Evolutionary conservation across 2,329 filamentous ascomycete genomes (phyloP).

Genomic region (Penicillium digitatum): DNA sequence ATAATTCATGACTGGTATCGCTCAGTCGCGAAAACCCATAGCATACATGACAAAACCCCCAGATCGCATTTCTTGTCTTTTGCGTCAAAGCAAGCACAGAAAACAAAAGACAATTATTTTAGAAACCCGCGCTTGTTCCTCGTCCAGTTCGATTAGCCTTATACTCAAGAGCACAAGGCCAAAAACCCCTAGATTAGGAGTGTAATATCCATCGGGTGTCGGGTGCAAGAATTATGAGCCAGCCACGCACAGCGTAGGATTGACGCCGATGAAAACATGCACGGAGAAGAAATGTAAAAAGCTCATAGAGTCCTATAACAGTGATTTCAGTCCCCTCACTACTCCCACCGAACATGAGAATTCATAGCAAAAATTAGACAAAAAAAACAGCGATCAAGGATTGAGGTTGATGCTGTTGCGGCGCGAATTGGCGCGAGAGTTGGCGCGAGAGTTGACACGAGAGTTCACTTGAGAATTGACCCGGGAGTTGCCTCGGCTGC

Average conservation of each 20-base stretch:
- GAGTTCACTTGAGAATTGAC: constrained; percentile 33
- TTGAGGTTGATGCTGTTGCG: constrained; percentile 24
- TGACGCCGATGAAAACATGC: constrained; percentile 19
- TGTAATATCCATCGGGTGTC: not conserved
- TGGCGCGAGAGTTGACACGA: constrained; percentile 31
- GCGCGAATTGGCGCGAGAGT: constrained; percentile 31
- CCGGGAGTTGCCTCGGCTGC: constrained; percentile 36
- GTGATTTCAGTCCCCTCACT: not conserved
- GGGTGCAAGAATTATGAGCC: constrained; percentile 9
- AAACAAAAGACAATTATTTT: constrained; percentile 3
- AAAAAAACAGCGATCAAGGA: not conserved
- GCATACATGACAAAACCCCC: constrained; percentile 5
- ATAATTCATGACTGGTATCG: constrained; percentile 4
- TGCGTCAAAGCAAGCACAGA: not conserved
- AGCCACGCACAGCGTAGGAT: constrained; percentile 21
- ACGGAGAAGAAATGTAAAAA: constrained; percentile 17
- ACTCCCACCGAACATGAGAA: not conserved
- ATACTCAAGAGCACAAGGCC: not conserved
- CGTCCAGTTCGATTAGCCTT: too few relatives aligned
- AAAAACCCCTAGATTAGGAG: not conserved
- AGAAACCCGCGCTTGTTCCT: not conserved
- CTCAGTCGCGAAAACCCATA: not conserved
- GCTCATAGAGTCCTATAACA: constrained; percentile 10
- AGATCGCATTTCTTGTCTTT: constrained; percentile 7
- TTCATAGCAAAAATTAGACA: not conserved